phyloP scores from a whole-genome alignment of 1,139 yeast species.

The Saccharomyces hybrid region DNA sequence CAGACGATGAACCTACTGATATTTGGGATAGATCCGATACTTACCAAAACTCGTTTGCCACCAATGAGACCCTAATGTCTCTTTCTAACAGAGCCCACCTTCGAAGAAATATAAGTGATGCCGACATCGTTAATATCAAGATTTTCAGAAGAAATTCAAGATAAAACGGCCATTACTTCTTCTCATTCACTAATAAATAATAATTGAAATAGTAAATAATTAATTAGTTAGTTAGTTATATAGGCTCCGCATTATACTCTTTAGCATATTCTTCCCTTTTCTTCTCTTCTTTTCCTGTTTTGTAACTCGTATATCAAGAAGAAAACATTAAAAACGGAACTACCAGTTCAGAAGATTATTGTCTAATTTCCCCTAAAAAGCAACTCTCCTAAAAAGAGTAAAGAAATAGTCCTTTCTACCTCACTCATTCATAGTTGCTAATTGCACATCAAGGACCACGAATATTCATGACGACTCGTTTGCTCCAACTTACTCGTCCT shows the following conservation, averaged over 20 bases:
- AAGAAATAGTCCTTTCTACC: background rate
- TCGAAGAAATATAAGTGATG: background rate
- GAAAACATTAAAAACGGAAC: background rate
- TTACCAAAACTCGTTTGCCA: background rate
- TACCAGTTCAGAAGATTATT: background rate
- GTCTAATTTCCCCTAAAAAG: background rate
- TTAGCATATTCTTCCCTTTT: background rate
- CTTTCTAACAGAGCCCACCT: background rate
- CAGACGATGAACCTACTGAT: background rate
- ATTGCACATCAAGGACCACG: background rate
- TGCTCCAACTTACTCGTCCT: conserved; percentile 1
- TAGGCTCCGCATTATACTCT: background rate
- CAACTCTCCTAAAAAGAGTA: background rate
- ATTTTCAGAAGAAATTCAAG: background rate
- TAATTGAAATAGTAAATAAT: background rate
- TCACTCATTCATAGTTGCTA: background rate
- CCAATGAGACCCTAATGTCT: background rate
- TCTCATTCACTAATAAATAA: background rate
- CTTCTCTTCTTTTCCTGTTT: background rate
- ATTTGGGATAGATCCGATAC: background rate
- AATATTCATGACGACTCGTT: background rate
- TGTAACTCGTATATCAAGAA: background rate
- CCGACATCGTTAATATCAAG: background rate
- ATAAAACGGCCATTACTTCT: background rate
- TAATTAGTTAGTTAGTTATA: background rate